phyloP scores from a whole-genome alignment of 768 basidiomycete genomes.

The Boletellus ananas region DNA sequence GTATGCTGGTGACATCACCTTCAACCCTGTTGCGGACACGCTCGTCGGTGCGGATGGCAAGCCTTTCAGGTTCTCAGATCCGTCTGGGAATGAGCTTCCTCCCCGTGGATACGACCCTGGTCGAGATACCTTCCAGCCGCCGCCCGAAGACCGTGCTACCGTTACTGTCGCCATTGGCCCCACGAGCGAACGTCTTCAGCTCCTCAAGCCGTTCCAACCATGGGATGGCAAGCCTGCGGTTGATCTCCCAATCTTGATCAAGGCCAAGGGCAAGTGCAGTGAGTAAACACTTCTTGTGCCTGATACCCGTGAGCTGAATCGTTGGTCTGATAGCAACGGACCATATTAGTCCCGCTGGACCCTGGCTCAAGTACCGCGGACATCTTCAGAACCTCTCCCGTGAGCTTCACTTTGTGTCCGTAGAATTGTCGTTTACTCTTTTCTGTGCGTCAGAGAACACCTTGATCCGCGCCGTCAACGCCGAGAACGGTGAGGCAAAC shows the following conservation, averaged over 20 bases:
- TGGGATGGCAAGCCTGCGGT: slow-evolving; percentile 93
- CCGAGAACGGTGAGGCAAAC: slow-evolving; percentile 95
- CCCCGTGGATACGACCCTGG: slow-evolving; percentile 95
- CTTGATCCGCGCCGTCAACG: slow-evolving; percentile 95
- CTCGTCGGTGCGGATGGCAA: slow-evolving; percentile 91
- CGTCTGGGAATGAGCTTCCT: slow-evolving; percentile 88
- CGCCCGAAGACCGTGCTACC: slow-evolving; percentile 77
- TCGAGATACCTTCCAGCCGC: slow-evolving; percentile 94
- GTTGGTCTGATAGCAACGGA: slow-evolving; percentile 58
- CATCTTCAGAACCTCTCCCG: slow-evolving; percentile 98
- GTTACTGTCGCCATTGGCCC: slow-evolving; percentile 87
- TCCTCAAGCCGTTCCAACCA: slow-evolving; percentile 81
- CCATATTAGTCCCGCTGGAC: slow-evolving; percentile 96
- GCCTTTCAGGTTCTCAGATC: slow-evolving; percentile 94
- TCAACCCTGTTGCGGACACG: slow-evolving; percentile 94
- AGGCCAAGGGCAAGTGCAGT: slow-evolving; percentile 99
- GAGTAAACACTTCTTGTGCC: slow-evolving; percentile 32
- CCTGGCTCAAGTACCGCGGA: slow-evolving; percentile 99
- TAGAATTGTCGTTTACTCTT: slow-evolving; percentile 1
- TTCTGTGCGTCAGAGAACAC: slow-evolving; percentile 68
- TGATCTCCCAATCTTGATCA: slow-evolving; percentile 92
- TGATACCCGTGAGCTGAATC: background rate
- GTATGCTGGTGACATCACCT: slow-evolving; percentile 89
- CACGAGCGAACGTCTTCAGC: slow-evolving; percentile 85
- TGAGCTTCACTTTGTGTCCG: slow-evolving; percentile 33